These are phyloP conservation scores for Cryomyces minteri DNA, from an alignment of 495 filamentous ascomycete species.

Conservation along the genomic window DNA sequence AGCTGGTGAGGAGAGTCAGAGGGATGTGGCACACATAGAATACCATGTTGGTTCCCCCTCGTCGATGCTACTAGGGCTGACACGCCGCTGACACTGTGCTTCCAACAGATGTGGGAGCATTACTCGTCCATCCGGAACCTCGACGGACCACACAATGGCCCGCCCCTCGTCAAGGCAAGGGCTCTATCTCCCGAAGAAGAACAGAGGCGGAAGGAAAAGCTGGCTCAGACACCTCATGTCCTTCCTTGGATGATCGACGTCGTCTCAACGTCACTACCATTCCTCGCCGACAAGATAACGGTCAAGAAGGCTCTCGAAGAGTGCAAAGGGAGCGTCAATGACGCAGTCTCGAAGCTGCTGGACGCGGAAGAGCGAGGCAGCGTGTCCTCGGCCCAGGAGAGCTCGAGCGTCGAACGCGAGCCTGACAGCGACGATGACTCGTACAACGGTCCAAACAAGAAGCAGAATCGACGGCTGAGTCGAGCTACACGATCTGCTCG, in stretches of 20 bases:
- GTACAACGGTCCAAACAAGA: conserved; percentile 27
- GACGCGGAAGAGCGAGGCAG: conserved; percentile 27
- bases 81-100: neutral
- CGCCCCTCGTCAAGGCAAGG: conserved; percentile 24
- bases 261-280: conserved; percentile 37
- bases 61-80: neutral
- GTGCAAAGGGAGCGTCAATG: conserved; percentile 39
- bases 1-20: conserved; percentile 18
- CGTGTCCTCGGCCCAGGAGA: conserved; percentile 17
- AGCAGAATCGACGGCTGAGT: conserved; percentile 26
- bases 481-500: conserved; percentile 3
- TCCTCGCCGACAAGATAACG: conserved; percentile 30
- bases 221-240: conserved; percentile 22
- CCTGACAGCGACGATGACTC: conserved; percentile 26
- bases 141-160: conserved; percentile 38
- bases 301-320: conserved; percentile 40
- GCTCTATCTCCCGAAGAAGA: conserved; percentile 12
- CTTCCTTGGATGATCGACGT: conserved; percentile 44
- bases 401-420: conserved; percentile 30
- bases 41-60: conserved; percentile 40
- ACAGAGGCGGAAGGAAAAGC: conserved; percentile 15
- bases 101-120: conserved; percentile 42
- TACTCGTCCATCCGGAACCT: conserved; percentile 55
- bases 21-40: conserved; percentile 40
- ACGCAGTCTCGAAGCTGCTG: conserved; percentile 38